Conservation (phyloP, 148 eudicot species). For the Chenopodium quinoa region DNA sequence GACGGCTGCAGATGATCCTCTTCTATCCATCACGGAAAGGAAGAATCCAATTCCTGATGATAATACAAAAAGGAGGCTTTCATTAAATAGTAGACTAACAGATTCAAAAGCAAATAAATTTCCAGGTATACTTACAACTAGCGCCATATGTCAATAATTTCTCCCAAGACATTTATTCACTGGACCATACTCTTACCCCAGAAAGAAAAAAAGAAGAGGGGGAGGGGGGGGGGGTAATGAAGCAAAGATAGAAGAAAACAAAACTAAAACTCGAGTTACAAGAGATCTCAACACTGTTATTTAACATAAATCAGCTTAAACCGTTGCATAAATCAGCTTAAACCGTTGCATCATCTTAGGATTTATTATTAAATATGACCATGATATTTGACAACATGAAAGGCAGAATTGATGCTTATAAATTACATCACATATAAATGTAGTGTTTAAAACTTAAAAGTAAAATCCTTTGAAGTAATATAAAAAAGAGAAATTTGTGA, state of each 20-base stretch:
- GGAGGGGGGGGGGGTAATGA: neutral
- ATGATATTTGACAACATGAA: neutral
- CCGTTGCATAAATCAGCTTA: too few species aligned
- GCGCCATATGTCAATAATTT: neutral
- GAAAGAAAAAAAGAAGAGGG: too few species aligned
- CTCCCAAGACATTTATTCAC: neutral
- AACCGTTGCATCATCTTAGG: neutral
- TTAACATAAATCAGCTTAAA: too few species aligned
- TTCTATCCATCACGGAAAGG: slow-evolving; percentile 32
- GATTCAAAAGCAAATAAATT: slow-evolving; percentile 34
- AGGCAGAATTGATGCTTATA: neutral
- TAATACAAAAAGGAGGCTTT: slow-evolving; percentile 30
- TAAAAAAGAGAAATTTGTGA: too few species aligned
- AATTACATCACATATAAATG: neutral
- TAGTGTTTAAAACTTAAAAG: neutral
- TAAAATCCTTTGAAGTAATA: neutral
- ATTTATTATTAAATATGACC: too few species aligned
- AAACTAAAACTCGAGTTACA: neutral
- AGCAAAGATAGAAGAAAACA: neutral
- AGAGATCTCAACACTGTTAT: too few species aligned
- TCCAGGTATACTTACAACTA: slow-evolving; percentile 37
- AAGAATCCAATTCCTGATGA: slow-evolving; percentile 39
- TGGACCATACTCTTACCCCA: too few species aligned
- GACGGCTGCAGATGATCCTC: slow-evolving; percentile 37
- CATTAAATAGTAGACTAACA: slow-evolving; percentile 31